Evolutionary conservation across 2,329 filamentous ascomycete species (phyloP).

Genomic region (Parafenestella ontariensis): DNA sequence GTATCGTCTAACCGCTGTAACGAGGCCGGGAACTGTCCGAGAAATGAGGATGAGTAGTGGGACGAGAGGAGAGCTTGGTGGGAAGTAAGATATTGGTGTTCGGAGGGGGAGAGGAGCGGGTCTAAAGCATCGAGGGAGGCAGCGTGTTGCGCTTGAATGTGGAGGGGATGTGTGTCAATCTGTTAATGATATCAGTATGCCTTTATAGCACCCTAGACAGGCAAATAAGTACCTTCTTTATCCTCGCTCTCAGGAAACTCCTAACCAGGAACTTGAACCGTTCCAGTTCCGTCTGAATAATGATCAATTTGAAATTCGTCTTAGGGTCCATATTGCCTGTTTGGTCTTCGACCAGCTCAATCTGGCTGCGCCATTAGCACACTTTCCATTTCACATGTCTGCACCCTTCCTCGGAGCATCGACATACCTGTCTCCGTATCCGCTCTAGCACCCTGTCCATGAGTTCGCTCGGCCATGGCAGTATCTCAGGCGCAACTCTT

Average conservation of each 20-base stretch:
- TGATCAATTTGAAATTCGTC: slow-evolving; percentile 90
- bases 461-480: slow-evolving; percentile 77
- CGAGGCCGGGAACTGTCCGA: slow-evolving; percentile 78
- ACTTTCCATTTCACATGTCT: not conserved
- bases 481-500: slow-evolving; percentile 85
- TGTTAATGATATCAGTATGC: slow-evolving; percentile 38
- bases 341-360: slow-evolving; percentile 62
- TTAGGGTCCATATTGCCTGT: slow-evolving; percentile 87
- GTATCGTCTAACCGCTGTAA: slow-evolving; percentile 90
- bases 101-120: slow-evolving; percentile 71
- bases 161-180: slow-evolving; percentile 79
- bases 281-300: slow-evolving; percentile 95
- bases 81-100: slow-evolving; percentile 81
- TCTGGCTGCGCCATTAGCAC: slow-evolving; percentile 48
- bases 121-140: slow-evolving; percentile 58
- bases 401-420: not conserved
- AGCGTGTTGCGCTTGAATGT: slow-evolving; percentile 66
- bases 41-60: slow-evolving; percentile 86
- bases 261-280: slow-evolving; percentile 91
- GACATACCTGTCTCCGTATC: slow-evolving; percentile 45
- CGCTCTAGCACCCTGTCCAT: slow-evolving; percentile 81
- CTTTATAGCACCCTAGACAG: not conserved
- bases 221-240: slow-evolving; percentile 72
- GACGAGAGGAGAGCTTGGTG: slow-evolving; percentile 85
- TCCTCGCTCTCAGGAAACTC: slow-evolving; percentile 80